Conservation (phyloP, 129 eudicot species). For the Kitagawia praeruptora region DNA sequence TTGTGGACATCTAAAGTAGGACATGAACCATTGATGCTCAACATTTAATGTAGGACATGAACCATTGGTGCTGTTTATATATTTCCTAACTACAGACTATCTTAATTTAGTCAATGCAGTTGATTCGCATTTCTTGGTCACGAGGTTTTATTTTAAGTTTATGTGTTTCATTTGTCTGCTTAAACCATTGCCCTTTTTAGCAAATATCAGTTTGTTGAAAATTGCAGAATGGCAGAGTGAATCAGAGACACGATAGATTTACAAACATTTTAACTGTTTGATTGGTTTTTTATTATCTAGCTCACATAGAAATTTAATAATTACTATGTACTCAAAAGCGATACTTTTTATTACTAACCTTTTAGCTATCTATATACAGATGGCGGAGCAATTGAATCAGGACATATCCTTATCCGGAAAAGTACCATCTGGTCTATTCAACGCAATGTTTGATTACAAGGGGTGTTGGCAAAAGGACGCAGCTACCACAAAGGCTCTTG, state of each 20-base stretch:
- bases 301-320: background rate
- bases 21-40: too few relatives aligned
- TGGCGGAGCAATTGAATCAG: slow-evolving; percentile 91
- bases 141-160: background rate
- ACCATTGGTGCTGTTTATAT: background rate
- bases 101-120: background rate
- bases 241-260: background rate
- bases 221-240: background rate
- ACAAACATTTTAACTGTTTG: background rate
- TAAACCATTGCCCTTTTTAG: too few relatives aligned
- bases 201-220: background rate
- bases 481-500: slow-evolving; percentile 57
- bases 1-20: background rate
- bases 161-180: background rate
- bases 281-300: background rate
- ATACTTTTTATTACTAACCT: background rate
- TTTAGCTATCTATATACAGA: slow-evolving; percentile 34
- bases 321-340: background rate
- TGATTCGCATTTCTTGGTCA: background rate
- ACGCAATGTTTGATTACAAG: slow-evolving; percentile 72
- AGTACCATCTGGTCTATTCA: slow-evolving; percentile 88
- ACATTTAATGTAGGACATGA: background rate
- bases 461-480: slow-evolving; percentile 96
- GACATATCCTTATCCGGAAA: slow-evolving; percentile 73
- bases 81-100: background rate